Percentiles rank a stretch among this genome's conserved stretches.
Conservation (phyloP, 495 filamentous ascomycete genomes). For the Podospora didyma region DNA sequence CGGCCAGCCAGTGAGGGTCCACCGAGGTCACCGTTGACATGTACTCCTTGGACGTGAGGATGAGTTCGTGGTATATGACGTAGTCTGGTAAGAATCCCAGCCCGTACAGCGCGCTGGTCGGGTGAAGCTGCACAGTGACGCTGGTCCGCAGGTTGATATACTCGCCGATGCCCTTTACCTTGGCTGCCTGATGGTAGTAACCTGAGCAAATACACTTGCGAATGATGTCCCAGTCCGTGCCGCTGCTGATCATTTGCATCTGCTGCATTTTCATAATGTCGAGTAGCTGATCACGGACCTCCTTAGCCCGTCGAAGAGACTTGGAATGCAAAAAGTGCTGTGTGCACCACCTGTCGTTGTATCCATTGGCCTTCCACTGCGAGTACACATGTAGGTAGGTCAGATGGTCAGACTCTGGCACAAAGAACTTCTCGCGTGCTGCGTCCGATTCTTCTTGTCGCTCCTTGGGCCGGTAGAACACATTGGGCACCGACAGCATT, state of each 20-base stretch:
- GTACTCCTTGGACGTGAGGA: constrained; percentile 95
- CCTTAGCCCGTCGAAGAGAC: constrained; percentile 81
- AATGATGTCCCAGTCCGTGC: constrained; percentile 94
- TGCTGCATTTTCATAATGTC: constrained; percentile 96
- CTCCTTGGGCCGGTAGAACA: constrained; percentile 97
- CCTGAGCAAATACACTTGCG: constrained; percentile 96
- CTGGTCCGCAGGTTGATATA: constrained; percentile 95
- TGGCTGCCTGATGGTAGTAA: constrained; percentile 98
- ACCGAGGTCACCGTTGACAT: constrained; percentile 97
- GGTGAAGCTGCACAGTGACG: constrained; percentile 90
- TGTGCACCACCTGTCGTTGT: constrained; percentile 85
- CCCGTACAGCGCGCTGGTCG: constrained; percentile 88
- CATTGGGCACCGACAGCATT: constrained; percentile 94
- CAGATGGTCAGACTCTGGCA: constrained; percentile 93
- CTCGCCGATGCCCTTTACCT: constrained; percentile 93
- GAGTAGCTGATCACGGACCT: constrained; percentile 86
- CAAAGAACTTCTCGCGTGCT: constrained; percentile 97
- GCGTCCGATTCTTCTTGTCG: constrained; percentile 95
- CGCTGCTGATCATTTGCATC: constrained; percentile 82
- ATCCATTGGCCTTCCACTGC: constrained; percentile 90
- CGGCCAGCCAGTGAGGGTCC: constrained; percentile 96
- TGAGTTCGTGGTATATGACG: constrained; percentile 97
- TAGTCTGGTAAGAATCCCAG: constrained; percentile 93
- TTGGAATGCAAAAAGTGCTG: constrained; percentile 93
- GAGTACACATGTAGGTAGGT: constrained; percentile 95